Evolutionary conservation across 1,284 basidiomycete species (phyloP).

Genomic region (Pterulicium gracile): DNA sequence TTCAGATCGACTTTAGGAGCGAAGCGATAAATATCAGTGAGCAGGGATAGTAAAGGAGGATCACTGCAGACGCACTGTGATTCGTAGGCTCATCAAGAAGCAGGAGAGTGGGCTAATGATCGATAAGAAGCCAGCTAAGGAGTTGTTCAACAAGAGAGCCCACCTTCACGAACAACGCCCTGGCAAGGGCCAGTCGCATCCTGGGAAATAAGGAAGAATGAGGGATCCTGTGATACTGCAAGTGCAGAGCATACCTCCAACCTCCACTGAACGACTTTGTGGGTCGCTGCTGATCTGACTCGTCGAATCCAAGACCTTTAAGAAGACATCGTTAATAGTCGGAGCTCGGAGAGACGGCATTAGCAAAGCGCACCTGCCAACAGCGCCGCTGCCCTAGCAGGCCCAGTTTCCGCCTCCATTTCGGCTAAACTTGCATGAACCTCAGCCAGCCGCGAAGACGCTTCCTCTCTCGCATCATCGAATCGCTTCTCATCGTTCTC

Average conservation of each 20-base stretch:
- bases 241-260: slow-evolving; percentile 58
- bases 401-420: slow-evolving; percentile 97
- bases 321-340: slow-evolving; percentile 2
- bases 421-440: slow-evolving; percentile 88
- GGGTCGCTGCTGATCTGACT: slow-evolving; percentile 74
- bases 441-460: slow-evolving; percentile 79
- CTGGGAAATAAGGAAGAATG: slow-evolving; percentile 22
- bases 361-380: slow-evolving; percentile 56
- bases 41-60: background rate
- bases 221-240: slow-evolving; percentile 24
- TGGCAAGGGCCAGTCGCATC: slow-evolving; percentile 76
- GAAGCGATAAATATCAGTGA: background rate
- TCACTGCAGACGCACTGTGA: slow-evolving; percentile 50
- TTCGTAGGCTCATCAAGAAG: slow-evolving; percentile 98
- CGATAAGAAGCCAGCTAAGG: slow-evolving; percentile 5
- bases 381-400: slow-evolving; percentile 83
- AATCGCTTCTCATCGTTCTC: slow-evolving; percentile 71
- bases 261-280: slow-evolving; percentile 95
- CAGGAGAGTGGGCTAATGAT: slow-evolving; percentile 56
- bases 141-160: slow-evolving; percentile 8
- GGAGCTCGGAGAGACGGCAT: background rate
- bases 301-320: slow-evolving; percentile 80
- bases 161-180: slow-evolving; percentile 92
- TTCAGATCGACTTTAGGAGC: slow-evolving; percentile 58
- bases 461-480: slow-evolving; percentile 79